Base-by-base conservation (phyloP, 805 yeast genomes). In the Priceomyces medius region DNA sequence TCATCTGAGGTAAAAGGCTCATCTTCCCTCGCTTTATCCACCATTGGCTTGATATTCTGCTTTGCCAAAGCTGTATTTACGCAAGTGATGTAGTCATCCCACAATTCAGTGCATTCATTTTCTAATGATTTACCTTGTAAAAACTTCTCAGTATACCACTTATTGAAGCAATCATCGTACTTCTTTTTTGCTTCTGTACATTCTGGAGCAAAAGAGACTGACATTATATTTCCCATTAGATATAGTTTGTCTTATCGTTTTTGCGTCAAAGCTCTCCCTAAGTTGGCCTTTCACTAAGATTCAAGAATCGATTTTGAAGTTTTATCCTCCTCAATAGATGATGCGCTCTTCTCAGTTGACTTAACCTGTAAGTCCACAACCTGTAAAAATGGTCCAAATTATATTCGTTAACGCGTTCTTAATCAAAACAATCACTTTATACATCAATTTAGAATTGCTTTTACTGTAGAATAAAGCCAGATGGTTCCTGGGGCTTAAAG, bases 121-220 rank as follows among this genome's bases (percentile, higher is more conserved):
- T 84, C 76, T 42, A 79, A 64, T 51, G 78, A 62, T 51, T 67
- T 61, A 2, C 74, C 75, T 47, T 71, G 63, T 42, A 85, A 66
- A 50, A 85, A 85, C 62, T 85, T 85, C 53, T 93, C 97, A 4
- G 93, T 82, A 61, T 93, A 93, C 99, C 99, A 90, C 50, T 77
- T 77, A 64, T 89, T 90, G 69, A 93, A 93, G 63, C 99, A 93
- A 55, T 82, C 85, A 59, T 93, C 98, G 58, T 93, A 93, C 55
- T 81, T 79, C 53, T 80, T 80, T 64, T 93, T 93, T 43, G 84
- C 77, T 26, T 80, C 85, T 17, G 95, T 88, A 65, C 99, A 93
- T 67, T 93, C 98, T 19, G 97, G 97, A 27, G 99, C 98, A 73
- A 93, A 86, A 46, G 96, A 88, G 8, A 61, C 70, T 5, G 95